A percentile compares a stretch with the other conserved stretches of the same genome.
These are phyloP conservation scores for Suhomyces panamericanus DNA, from an alignment of 1,139 yeast species.

Conservation along the genomic window DNA sequence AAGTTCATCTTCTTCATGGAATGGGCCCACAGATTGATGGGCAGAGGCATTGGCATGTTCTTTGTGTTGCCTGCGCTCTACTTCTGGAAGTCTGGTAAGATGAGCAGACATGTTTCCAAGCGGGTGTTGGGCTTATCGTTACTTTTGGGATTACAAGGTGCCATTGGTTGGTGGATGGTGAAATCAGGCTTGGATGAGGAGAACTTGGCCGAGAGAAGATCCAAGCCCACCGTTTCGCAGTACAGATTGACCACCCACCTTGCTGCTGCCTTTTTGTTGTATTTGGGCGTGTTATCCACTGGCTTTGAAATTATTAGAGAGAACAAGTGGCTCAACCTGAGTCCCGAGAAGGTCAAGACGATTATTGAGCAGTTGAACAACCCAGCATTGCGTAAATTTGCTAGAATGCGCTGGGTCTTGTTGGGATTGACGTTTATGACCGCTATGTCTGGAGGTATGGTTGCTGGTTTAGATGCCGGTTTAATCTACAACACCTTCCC, in stretches of 20 bases:
- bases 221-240: conserved; percentile 95
- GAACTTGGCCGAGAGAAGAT: conserved; percentile 72
- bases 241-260: conserved; percentile 92
- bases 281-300: conserved; percentile 86
- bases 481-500: conserved; percentile 95
- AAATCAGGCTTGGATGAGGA: conserved; percentile 88
- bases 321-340: conserved; percentile 52
- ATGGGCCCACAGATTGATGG: conserved; percentile 94
- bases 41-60: conserved; percentile 83
- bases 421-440: conserved; percentile 75
- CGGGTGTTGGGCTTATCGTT: conserved; percentile 72
- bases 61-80: conserved; percentile 84
- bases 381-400: conserved; percentile 58
- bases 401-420: conserved; percentile 55
- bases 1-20: conserved; percentile 96
- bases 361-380: conserved; percentile 52
- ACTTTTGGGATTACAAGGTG: conserved; percentile 88
- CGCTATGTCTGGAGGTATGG: conserved; percentile 97
- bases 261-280: conserved; percentile 88
- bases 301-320: conserved; percentile 83
- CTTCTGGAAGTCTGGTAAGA: conserved; percentile 65
- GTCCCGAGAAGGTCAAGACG: conserved; percentile 56
- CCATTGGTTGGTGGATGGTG: conserved; percentile 99
- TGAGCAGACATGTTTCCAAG: conserved; percentile 68
- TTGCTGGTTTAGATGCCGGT: conserved; percentile 98